Base-by-base conservation (phyloP, 1,139 yeast genomes). In the Wickerhamiella pararugosa region DNA sequence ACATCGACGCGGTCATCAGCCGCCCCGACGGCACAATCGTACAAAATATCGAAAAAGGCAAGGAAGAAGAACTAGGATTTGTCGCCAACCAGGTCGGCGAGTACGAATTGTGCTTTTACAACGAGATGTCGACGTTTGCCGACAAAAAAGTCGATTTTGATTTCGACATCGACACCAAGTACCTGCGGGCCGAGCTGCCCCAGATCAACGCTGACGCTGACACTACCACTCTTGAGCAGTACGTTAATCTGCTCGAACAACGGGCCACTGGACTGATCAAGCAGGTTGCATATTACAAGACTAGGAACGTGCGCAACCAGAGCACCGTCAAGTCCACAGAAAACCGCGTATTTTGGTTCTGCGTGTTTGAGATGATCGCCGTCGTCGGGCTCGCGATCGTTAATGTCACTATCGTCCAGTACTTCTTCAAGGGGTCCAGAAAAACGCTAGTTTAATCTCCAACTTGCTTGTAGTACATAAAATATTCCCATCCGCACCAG, bases 241-340 rank as follows among this genome's bases (percentile, higher is more conserved):
- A 71, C 51, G 70, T 82, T 34, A 69, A 70, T 47, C 66, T 65
- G 44, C 77, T 90, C 50, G 94, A 86, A 53, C 57, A 62, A 26
- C 80, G 81, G 54, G 69, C 84, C 58, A 73, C 75, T 51, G 70
- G 70, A 26, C 68, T 90, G 53, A 66, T 74, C 51, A 73, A 77
- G 53, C 67, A 78, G 34, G 66, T 84, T 56, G 81, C 79, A 56
- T 80, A 86, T 63, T 86, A 87, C 69, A 81, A 79, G 63, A 78
- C 93, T n/a, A 78, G 98, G 67, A 87, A 82, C 62, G 76, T 75
- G 63, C 75, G 97, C 64, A 90, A 87, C 64, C 92, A 86, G 60
- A 76, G 82, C 43, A 90, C 98, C 29, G 97, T 90, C 47, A 73
- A 70, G 58, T 79, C 93, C 21, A 87, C 96, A 4, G 93, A 81